A percentile compares a stretch with the other conserved stretches of the same genome.
Conservation (phyloP, 495 filamentous ascomycete genomes). For the Xylaria grammica region DNA sequence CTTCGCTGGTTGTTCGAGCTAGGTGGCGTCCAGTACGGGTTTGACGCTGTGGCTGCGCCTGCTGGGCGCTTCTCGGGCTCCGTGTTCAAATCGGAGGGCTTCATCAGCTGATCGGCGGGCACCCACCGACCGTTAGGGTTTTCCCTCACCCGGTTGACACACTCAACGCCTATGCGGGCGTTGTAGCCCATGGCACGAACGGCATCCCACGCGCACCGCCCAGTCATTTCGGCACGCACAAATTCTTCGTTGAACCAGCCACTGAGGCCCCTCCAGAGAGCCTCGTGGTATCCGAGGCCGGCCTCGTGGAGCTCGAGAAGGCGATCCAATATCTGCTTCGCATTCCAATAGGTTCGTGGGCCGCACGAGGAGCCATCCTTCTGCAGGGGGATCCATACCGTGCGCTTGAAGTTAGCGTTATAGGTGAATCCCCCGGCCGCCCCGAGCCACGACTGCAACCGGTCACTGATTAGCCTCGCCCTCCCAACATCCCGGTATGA, state of each 20-base stretch:
- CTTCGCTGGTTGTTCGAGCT: too few species aligned
- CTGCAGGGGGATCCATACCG: constrained; percentile 24
- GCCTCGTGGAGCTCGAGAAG: constrained; percentile 2
- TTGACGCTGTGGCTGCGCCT: too few species aligned
- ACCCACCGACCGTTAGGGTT: not conserved
- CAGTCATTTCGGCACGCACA: constrained; percentile 38
- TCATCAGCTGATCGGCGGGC: not conserved
- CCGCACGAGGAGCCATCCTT: constrained; percentile 24
- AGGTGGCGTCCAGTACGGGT: too few species aligned
- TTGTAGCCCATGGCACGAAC: constrained; percentile 29
- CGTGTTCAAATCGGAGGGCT: not conserved
- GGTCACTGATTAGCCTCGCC: not conserved
- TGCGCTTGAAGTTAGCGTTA: not conserved
- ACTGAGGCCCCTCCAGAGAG: constrained; percentile 20
- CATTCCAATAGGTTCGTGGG: constrained; percentile 29
- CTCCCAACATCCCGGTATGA: not conserved
- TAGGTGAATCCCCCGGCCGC: constrained; percentile 2
- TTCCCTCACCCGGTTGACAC: constrained; percentile 2
- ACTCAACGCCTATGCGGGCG: constrained; percentile 31
- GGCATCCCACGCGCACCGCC: constrained; percentile 20
- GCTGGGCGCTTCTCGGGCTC: constrained; percentile 11
- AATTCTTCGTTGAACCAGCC: constrained; percentile 30
- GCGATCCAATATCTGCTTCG: constrained; percentile 30
- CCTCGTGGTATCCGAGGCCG: not conserved
- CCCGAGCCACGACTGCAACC: constrained; percentile 5